Evolutionary conservation across 2,329 filamentous ascomycete genomes (phyloP).

Genomic region (Verruconis gallopava): DNA sequence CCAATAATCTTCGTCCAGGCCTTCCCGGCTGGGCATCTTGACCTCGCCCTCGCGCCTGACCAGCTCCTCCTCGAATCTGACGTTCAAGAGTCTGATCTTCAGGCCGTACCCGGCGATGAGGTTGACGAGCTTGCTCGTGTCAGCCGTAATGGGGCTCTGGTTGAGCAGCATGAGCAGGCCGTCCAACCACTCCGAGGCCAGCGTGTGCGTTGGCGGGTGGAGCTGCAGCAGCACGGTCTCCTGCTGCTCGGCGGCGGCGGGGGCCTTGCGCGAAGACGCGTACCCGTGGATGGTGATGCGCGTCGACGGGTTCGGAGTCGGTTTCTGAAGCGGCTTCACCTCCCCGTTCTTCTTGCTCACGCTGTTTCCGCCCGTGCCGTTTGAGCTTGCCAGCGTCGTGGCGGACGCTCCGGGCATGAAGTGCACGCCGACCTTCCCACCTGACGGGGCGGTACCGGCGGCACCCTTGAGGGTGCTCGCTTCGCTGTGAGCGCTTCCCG

Average conservation of each 20-base stretch:
- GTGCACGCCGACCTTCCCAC: background rate
- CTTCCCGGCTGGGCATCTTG: conserved; percentile 67
- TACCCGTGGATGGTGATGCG: conserved; percentile 89
- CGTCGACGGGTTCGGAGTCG: conserved; percentile 39
- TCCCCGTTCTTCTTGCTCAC: conserved; percentile 9
- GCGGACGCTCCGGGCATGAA: background rate
- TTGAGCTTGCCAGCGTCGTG: background rate
- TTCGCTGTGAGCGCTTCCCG: conserved; percentile 33
- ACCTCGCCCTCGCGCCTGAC: conserved; percentile 43
- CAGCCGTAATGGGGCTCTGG: conserved; percentile 90
- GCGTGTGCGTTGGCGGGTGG: conserved; percentile 63
- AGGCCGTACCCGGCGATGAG: conserved; percentile 82
- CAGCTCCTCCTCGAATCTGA: conserved; percentile 70
- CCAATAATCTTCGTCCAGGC: conserved; percentile 84
- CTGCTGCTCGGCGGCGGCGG: conserved; percentile 22
- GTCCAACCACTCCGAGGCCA: conserved; percentile 94
- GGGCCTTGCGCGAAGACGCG: conserved; percentile 20
- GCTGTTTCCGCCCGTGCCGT: conserved; percentile 18
- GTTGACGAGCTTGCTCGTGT: conserved; percentile 80
- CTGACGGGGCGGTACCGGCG: no score
- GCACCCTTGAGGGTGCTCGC: conserved; percentile 33
- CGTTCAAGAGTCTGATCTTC: conserved; percentile 84
- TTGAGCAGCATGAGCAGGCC: conserved; percentile 89
- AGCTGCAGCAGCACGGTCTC: conserved; percentile 74
- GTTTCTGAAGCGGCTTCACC: conserved; percentile 12